These are phyloP conservation scores for Maudiozyma humilis DNA, from an alignment of 1,139 yeast species.

Conservation along the genomic window DNA sequence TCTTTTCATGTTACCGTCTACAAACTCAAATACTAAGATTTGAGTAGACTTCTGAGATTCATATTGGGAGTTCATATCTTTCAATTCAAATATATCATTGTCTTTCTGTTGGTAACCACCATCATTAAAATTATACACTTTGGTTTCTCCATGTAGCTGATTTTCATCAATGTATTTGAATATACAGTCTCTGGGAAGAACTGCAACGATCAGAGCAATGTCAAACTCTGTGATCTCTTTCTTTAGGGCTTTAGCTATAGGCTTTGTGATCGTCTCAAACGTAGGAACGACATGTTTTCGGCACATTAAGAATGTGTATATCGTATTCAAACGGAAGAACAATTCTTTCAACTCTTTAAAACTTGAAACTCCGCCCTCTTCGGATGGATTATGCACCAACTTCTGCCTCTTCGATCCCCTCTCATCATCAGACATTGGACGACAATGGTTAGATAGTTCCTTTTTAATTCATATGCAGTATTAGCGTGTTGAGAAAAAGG, in stretches of 20 bases:
- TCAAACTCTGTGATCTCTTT: slow-evolving; percentile 39
- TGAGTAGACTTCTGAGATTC: slow-evolving; percentile 35
- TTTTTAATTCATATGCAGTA: neutral
- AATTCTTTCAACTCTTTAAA: slow-evolving; percentile 36
- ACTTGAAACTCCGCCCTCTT: neutral
- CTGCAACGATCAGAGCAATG: slow-evolving; percentile 52
- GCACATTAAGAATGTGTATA: slow-evolving; percentile 48
- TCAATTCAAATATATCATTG: slow-evolving; percentile 41
- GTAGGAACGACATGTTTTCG: slow-evolving; percentile 50
- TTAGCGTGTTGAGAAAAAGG: too few relatives aligned
- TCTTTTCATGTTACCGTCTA: slow-evolving; percentile 52
- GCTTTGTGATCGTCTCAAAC: slow-evolving; percentile 41
- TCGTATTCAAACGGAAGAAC: slow-evolving; percentile 44
- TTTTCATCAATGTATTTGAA: slow-evolving; percentile 71
- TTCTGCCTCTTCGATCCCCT: neutral
- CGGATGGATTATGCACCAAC: neutral
- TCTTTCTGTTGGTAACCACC: slow-evolving; percentile 43
- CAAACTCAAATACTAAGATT: slow-evolving; percentile 65
- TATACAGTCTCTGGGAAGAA: slow-evolving; percentile 61
- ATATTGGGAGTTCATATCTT: slow-evolving; percentile 29
- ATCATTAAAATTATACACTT: slow-evolving; percentile 41
- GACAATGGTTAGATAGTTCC: too few relatives aligned
- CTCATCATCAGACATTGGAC: neutral
- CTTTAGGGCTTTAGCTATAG: slow-evolving; percentile 41
- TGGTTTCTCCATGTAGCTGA: slow-evolving; percentile 43